Base-by-base conservation (phyloP, 2,329 filamentous ascomycete species). In the Knufia fluminis region DNA sequence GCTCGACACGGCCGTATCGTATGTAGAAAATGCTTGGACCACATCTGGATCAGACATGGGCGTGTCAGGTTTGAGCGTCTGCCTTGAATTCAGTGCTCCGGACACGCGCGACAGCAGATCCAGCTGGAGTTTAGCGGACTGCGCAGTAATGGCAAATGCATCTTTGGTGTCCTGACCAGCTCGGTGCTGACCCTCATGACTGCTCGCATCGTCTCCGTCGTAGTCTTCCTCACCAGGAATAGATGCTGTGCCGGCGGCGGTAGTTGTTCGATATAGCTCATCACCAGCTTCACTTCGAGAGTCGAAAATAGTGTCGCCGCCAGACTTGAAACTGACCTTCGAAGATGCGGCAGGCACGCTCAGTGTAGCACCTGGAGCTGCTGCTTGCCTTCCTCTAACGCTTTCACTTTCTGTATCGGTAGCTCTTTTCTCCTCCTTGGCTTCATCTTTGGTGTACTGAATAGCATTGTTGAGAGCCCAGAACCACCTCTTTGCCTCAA, bases 381-480 rank as follows among this genome's bases (percentile, higher is more conserved):
- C 59, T 4, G 62, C 61, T 55, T 64, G 68, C n/a, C 60, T 61
- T 49, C 61, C 67, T 10, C 66, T 59, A 51, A 60, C 67, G 48
- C 61, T 61, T 20, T 62, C 49, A 33, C 53, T 75, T 65, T 92
- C 87, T 4, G 83, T 84, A 59, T 83, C 85, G 50, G 81, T 82
- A 6, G 80, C 80, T 28, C 82, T 82, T 53, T 89, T 82, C 57
- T 96, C 91, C 65, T 94, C 88, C 59, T 85, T 90, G 6, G 88
- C 90, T 68, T 97, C 92, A 62, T 98, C 92, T 67, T 98, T 98
- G 55, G 88, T 84, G 85, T 88, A 97, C 64, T 97, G 92, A 44
- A 98, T 98, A 4, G 92, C 91, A 65, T 98, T 98, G 70, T 98
- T 98, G 55, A 98, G 73, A 0, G 92, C 87, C 92, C 92, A 98